Evolutionary conservation across 2,329 filamentous ascomycete species (phyloP).

Genomic region (Alternaria triticimaculans): DNA sequence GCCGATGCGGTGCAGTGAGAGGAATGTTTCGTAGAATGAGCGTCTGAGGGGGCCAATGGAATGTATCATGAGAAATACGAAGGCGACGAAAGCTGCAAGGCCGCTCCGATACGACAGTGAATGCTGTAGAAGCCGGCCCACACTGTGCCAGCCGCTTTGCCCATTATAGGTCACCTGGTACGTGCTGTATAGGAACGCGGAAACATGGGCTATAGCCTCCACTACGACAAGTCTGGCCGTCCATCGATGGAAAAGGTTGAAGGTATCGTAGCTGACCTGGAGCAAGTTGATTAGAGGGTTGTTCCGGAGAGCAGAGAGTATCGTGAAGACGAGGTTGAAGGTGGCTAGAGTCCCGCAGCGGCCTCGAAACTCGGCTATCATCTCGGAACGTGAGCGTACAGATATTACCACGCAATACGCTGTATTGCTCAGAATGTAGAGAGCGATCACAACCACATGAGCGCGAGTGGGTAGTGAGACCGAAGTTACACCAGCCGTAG

Average conservation of each 20-base stretch:
- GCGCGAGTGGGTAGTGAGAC: constrained; percentile 51
- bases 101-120: constrained; percentile 62
- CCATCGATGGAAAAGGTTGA: constrained; percentile 80
- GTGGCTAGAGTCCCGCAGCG: constrained; percentile 72
- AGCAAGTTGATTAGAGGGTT: constrained; percentile 74
- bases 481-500: constrained; percentile 42
- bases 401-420: constrained; percentile 56
- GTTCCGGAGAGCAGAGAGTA: constrained; percentile 74
- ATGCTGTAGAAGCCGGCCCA: constrained; percentile 38
- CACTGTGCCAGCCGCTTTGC: constrained; percentile 39
- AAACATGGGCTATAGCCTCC: constrained; percentile 68
- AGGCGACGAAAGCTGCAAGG: constrained; percentile 64
- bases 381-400: constrained; percentile 74
- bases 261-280: constrained; percentile 77
- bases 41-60: constrained; percentile 72
- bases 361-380: constrained; percentile 63
- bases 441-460: constrained; percentile 49
- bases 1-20: constrained; percentile 70
- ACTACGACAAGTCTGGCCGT: constrained; percentile 74
- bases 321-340: constrained; percentile 77
- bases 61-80: constrained; percentile 67
- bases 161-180: constrained; percentile 55
- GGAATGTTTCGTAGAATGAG: constrained; percentile 80
- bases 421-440: constrained; percentile 50
- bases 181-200: constrained; percentile 60